These are phyloP conservation scores for Sisymbrium altissimum DNA, from an alignment of 345 rosid genomes.

Conservation along the genomic window DNA sequence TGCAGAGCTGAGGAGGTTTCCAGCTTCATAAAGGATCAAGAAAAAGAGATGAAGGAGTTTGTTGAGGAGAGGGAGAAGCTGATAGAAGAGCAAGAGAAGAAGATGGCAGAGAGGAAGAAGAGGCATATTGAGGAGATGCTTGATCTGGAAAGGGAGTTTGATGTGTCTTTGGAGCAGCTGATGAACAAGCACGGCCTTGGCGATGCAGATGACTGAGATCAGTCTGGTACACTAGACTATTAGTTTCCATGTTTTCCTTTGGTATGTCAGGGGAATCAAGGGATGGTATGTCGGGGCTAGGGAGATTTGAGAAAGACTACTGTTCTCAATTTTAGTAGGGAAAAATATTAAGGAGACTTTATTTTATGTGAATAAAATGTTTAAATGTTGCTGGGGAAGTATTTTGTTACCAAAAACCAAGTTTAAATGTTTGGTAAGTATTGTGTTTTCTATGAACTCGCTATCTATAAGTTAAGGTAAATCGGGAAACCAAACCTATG, in stretches of 20 bases:
- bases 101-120: constrained; percentile 47
- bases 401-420: no score
- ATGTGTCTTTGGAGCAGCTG: constrained; percentile 37
- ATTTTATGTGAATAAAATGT: no score
- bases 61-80: constrained; percentile 67
- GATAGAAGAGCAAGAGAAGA: constrained; percentile 46
- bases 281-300: no score
- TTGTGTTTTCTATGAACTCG: no score
- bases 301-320: not conserved
- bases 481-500: no score
- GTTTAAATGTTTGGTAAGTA: no score
- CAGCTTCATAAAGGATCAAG: constrained; percentile 49
- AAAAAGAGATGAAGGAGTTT: constrained; percentile 61
- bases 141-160: constrained; percentile 53
- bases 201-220: constrained; percentile 23
- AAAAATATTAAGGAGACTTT: not conserved
- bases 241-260: not conserved
- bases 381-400: no score
- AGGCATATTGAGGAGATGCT: constrained; percentile 60
- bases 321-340: not conserved
- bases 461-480: no score
- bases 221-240: not conserved
- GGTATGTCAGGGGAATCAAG: not conserved
- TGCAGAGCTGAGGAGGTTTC: constrained; percentile 54
- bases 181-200: constrained; percentile 50